A percentile compares a stretch with the other conserved stretches of the same genome.
These are phyloP conservation scores for Oryza glumipatula DNA, from an alignment of 176 grass and related monocot genomes.

Conservation along the genomic window DNA sequence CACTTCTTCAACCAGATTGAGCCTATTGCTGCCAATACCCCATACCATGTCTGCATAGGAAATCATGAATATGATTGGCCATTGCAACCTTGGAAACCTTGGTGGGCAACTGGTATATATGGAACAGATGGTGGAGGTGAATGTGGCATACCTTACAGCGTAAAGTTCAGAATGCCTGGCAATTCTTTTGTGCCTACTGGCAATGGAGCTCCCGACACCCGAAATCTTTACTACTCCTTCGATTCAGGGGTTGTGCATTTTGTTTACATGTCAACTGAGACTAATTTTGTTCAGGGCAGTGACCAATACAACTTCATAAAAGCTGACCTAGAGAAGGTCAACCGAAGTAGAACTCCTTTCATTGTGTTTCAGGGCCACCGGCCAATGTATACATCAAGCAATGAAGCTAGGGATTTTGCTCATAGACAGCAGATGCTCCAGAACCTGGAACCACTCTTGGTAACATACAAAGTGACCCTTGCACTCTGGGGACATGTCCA, in stretches of 20 bases:
- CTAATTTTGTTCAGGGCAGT: constrained; percentile 74
- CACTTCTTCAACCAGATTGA: constrained; percentile 95
- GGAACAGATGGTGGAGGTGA: constrained; percentile 86
- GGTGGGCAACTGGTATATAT: constrained; percentile 65
- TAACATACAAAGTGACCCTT: constrained; percentile 85
- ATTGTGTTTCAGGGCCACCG: constrained; percentile 93
- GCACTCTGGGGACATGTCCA: constrained; percentile 96
- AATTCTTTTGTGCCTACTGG: constrained; percentile 75
- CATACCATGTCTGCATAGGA: constrained; percentile 97
- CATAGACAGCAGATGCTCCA: constrained; percentile 74
- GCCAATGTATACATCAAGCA: constrained; percentile 89
- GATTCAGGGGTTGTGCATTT: constrained; percentile 92
- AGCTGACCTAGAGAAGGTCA: constrained; percentile 73
- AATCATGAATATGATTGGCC: constrained; percentile 99
- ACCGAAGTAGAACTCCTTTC: constrained; percentile 84
- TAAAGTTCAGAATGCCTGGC: constrained; percentile 96
- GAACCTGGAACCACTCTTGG: constrained; percentile 74
- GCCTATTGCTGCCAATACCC: constrained; percentile 72
- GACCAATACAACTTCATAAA: constrained; percentile 88
- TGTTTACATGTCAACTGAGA: constrained; percentile 91
- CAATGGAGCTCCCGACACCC: constrained; percentile 76
- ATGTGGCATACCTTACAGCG: constrained; percentile 92
- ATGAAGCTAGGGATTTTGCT: constrained; percentile 63
- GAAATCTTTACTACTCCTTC: constrained; percentile 90
- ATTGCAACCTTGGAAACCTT: constrained; percentile 87